These are phyloP conservation scores for Sutorius eximius DNA, from an alignment of 1,284 basidiomycete species.

Conservation along the genomic window DNA sequence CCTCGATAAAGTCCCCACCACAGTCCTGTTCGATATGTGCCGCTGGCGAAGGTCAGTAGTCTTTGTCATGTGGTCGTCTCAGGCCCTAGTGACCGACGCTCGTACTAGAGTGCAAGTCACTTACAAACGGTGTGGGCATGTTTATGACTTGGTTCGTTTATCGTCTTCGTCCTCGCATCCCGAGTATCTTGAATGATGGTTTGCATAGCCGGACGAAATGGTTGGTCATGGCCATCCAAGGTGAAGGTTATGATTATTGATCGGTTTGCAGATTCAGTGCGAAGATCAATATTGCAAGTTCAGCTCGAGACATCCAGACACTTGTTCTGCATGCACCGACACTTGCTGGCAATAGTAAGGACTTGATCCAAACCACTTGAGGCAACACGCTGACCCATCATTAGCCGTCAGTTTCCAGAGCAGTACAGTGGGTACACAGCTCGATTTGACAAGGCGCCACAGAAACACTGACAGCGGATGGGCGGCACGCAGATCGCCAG, in stretches of 20 bases:
- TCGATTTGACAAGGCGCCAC: constrained; percentile 4
- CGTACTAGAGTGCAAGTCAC: constrained; percentile 33
- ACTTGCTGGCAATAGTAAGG: constrained; percentile 81
- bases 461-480: constrained; percentile 11
- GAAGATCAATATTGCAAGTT: constrained; percentile 67
- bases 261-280: constrained; percentile 49
- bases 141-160: constrained; percentile 52
- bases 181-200: constrained; percentile 16
- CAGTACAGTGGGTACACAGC: constrained; percentile 47
- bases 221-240: constrained; percentile 34
- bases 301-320: constrained; percentile 57
- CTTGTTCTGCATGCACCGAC: constrained; percentile 57
- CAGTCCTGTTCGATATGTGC: constrained; percentile 25
- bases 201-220: constrained; percentile 55
- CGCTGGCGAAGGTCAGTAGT: constrained; percentile 34
- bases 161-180: constrained; percentile 12
- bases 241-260: constrained; percentile 13
- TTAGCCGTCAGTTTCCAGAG: constrained; percentile 69
- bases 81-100: background rate
- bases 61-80: background rate
- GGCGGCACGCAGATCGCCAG: constrained; percentile 39
- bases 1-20: constrained; percentile 11
- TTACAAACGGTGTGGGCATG: constrained; percentile 53
- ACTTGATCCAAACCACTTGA: constrained; percentile 3
- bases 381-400: constrained; percentile 24